Base-by-base conservation (phyloP, 352 stramenopile species). In the Globisporangium emineosum region DNA sequence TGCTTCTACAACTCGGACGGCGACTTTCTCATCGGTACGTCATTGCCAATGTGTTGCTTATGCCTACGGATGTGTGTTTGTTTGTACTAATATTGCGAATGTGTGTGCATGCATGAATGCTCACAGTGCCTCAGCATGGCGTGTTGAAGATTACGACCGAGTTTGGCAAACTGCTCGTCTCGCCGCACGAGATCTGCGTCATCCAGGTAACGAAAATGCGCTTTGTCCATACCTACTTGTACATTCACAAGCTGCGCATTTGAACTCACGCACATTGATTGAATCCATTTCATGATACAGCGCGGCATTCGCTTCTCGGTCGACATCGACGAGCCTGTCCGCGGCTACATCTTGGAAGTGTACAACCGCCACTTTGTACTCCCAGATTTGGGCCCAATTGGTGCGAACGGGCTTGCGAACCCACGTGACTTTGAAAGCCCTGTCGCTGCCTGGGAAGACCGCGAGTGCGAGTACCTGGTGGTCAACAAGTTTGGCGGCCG, bases 1-100 rank as follows among this genome's bases (percentile, higher is more conserved):
- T 91, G 89, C 53, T 91, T 98, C 33, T 97, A 98, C 81, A 98
- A 99, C 78, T 93, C 88, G 55, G 97, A 99, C 73, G 97, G 97
- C 61, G 97, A 99, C 66, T 96, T 99, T 50, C 79, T 99, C 50
- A 97, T 99, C 59, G 82, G 78, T 87, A 62, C 25, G 62, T 63
- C 30, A 9, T n/a, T 15, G 27, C 5, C 3, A 37, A 10, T 10
- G 33, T 32, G 3, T 53, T n/a, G 47, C 21, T 13, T 30, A 10
- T 23, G 13, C 9, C n/a, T n/a, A n/a, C n/a, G n/a, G n/a, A 32
- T 1, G 13, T 53, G 13, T 63, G 23, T 2, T 21, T 9, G 2
- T 30, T 21, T 62, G 5, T 52, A 19, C 47, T 53, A 21, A 58
- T 50, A 17, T 58, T 33, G 42, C 29, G 23, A 17, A 32, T 64